A percentile compares a stretch with the other conserved stretches of the same genome.
Evolutionary conservation across 805 yeast species (phyloP).

Genomic region (Candida montana): DNA sequence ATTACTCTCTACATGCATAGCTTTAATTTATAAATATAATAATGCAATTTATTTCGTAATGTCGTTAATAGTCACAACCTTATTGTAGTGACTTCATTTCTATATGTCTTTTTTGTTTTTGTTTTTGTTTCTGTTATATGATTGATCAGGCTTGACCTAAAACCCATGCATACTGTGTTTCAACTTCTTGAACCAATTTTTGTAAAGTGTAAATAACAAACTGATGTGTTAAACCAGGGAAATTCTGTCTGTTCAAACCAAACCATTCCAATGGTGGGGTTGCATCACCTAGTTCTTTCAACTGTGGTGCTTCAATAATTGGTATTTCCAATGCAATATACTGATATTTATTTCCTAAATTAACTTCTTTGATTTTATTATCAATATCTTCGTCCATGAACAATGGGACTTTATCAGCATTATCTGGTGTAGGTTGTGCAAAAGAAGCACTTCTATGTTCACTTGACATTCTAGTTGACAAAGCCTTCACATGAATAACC

Average conservation of each 20-base stretch:
- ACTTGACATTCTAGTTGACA: constrained; percentile 54
- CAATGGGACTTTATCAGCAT: constrained; percentile 15
- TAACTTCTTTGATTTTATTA: constrained; percentile 42
- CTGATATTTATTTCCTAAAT: constrained; percentile 40
- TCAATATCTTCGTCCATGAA: constrained; percentile 31
- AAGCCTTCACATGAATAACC: constrained; percentile 74
- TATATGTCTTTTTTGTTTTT: background rate
- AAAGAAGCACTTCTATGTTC: too few species aligned
- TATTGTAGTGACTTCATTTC: too few species aligned
- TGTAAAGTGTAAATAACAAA: constrained; percentile 69
- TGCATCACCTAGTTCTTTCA: constrained; percentile 90
- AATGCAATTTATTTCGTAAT: too few species aligned
- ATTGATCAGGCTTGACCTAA: constrained; percentile 31
- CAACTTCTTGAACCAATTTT: constrained; percentile 63
- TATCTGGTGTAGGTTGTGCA: too few species aligned
- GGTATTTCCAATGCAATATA: constrained; percentile 73
- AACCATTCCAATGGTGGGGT: constrained; percentile 99
- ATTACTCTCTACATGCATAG: too few species aligned
- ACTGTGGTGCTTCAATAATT: constrained; percentile 79
- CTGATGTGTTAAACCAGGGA: constrained; percentile 87
- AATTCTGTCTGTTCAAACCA: constrained; percentile 80
- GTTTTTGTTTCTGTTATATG: background rate
- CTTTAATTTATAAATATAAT: too few species aligned
- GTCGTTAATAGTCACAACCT: too few species aligned
- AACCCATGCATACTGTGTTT: constrained; percentile 37